Base-by-base conservation (phyloP, 176 grass and related monocot species). In the Triticum turgidum region DNA sequence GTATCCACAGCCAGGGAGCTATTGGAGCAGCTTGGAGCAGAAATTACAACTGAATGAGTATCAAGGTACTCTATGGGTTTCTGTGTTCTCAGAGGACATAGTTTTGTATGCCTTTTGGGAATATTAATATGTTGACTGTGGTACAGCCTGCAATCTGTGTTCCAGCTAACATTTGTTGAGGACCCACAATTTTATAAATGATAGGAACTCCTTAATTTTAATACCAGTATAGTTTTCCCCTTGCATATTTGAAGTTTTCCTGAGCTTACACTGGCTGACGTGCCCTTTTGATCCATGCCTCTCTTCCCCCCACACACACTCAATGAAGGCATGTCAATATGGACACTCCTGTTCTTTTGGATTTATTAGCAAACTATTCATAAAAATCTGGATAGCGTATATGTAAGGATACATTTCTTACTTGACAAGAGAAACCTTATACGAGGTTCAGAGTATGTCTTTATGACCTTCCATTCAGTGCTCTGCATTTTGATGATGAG, bases 11-110 rank as follows among this genome's bases (percentile, higher is more conserved):
- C 84, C 37, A 91, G 92, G 65, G 92, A 94, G 85, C 77, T 92
- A 27, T 86, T 98, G 86, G 92, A 98, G 82, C 96, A 94, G 84
- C 49, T 98, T 81, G 90, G 93, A 63, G 70, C 90, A 68, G 96
- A 98, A 84, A 85, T 84, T 80, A 80, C 96, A 71, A 83, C 84
- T 21, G 88, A 91, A 88, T 92, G 88, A 49, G 65, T 86, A 81
- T 69, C 90, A 27, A 90, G 89, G 80, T 87, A 73, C 9, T 74
- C 68, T 0, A 13, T 47, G 54, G 30, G 56, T 47, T 34, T 51
- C 3, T 69, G 9, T 6, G 42, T 47, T 80, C 5, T 74, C 9
- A 11, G 7, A 84, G 10, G 21, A 1, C 9, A 33, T 44, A 12
- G 3, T 37, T 14, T 11, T 18, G 30, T 42, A 38, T 20, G 5